A percentile compares a stretch with the other conserved stretches of the same genome.
Evolutionary conservation across 1,139 yeast genomes (phyloP).

Genomic region (Candida albicans): DNA sequence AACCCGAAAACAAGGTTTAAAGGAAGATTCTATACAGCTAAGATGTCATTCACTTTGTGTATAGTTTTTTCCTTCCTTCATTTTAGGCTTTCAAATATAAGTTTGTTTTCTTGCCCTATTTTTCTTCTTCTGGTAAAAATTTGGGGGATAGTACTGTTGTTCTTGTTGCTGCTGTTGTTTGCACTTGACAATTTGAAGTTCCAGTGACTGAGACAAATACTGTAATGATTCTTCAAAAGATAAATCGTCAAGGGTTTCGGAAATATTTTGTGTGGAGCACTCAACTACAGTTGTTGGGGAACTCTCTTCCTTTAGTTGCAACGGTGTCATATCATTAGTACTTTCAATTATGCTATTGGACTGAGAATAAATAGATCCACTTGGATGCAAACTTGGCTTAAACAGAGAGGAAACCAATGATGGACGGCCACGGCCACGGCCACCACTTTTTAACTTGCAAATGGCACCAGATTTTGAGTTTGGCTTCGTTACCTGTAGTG

Average conservation of each 20-base stretch:
- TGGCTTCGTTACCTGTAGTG: no score
- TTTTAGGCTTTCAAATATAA: no score
- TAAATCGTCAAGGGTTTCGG: slow-evolving; percentile 12
- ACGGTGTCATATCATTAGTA: neutral
- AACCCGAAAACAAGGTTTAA: no score
- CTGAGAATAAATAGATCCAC: neutral
- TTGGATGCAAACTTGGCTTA: neutral
- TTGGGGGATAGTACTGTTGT: no score
- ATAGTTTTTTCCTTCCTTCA: no score
- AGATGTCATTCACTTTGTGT: no score
- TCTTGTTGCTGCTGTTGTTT: slow-evolving; percentile 11
- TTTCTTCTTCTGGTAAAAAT: no score
- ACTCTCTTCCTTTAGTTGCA: neutral
- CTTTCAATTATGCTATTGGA: neutral
- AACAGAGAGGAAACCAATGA: neutral
- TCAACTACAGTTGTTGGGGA: slow-evolving; percentile 1
- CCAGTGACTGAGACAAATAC: slow-evolving; percentile 12
- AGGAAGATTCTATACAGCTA: no score
- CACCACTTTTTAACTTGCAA: neutral
- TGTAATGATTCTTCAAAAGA: slow-evolving; percentile 21
- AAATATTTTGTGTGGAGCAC: neutral
- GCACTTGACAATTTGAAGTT: no score
- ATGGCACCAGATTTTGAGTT: neutral
- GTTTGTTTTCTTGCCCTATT: no score
- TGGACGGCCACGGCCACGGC: neutral